These are phyloP conservation scores for Pseudomicrostroma phylloplanum DNA, from an alignment of 1,284 basidiomycete genomes.

Conservation along the genomic window DNA sequence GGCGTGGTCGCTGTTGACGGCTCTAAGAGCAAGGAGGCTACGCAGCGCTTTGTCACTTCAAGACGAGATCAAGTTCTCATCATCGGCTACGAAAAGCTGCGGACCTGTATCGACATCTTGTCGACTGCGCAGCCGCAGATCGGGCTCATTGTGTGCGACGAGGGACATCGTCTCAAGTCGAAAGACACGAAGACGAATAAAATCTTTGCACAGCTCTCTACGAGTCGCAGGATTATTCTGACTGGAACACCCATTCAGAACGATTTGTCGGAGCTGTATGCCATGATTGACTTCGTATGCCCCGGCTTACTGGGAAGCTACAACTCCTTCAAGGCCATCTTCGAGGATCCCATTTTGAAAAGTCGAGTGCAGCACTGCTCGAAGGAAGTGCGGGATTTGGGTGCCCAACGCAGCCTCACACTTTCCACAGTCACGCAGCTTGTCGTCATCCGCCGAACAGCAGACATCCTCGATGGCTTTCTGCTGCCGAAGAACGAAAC, in stretches of 20 bases:
- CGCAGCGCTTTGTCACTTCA: slow-evolving; percentile 35
- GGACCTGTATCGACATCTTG: slow-evolving; percentile 50
- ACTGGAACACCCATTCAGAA: slow-evolving; percentile 96
- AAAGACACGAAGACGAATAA: slow-evolving; percentile 82
- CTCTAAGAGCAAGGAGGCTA: slow-evolving; percentile 28
- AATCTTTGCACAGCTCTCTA: slow-evolving; percentile 75
- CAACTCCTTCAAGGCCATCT: slow-evolving; percentile 56
- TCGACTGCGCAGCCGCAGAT: slow-evolving; percentile 62
- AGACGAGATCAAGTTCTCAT: slow-evolving; percentile 74
- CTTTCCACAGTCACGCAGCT: slow-evolving; percentile 70
- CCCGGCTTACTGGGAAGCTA: slow-evolving; percentile 66
- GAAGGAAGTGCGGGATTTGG: slow-evolving; percentile 66
- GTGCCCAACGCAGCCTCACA: slow-evolving; percentile 56
- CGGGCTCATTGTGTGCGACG: slow-evolving; percentile 90
- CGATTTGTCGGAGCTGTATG: slow-evolving; percentile 87
- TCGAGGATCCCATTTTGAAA: slow-evolving; percentile 81
- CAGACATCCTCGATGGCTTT: slow-evolving; percentile 67
- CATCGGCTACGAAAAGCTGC: slow-evolving; percentile 88
- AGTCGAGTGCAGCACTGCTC: slow-evolving; percentile 73
- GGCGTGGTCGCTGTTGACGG: slow-evolving; percentile 75
- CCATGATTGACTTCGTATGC: slow-evolving; percentile 94
- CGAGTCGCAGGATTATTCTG: slow-evolving; percentile 68
- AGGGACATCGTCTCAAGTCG: slow-evolving; percentile 92
- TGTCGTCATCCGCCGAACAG: slow-evolving; percentile 78
- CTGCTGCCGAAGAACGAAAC: slow-evolving; percentile 80